A percentile compares a stretch with the other conserved stretches of the same genome.
Evolutionary conservation across 2,329 filamentous ascomycete genomes (phyloP).

Genomic region (Monosporascus sp.): DNA sequence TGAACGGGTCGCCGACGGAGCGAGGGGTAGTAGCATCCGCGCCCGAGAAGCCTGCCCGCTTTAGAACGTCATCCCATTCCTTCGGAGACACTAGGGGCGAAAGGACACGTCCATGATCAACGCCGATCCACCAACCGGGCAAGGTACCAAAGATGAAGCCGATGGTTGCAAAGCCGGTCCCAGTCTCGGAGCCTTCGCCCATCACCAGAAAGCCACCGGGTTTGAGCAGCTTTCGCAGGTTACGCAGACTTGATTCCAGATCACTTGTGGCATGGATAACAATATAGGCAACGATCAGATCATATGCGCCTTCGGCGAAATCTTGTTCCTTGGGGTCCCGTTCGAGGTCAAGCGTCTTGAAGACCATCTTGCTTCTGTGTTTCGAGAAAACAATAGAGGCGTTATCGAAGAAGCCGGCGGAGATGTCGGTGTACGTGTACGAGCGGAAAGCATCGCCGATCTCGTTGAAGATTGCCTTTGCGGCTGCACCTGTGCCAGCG

Average conservation of each 20-base stretch:
- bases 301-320: conserved; percentile 9
- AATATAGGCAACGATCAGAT: conserved; percentile 13
- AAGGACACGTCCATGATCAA: conserved; percentile 17
- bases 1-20: conserved; percentile 1
- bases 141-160: conserved; percentile 29
- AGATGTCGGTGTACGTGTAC: conserved; percentile 38
- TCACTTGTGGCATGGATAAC: conserved; percentile 16
- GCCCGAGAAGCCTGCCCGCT: conserved; percentile 6
- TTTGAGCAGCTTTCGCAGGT: conserved; percentile 12
- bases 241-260: conserved; percentile 7
- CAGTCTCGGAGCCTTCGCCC: conserved; percentile 1
- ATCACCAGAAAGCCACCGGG: conserved; percentile 10
- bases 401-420: conserved; percentile 30
- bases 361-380: conserved; percentile 21
- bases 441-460: background rate
- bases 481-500: conserved; percentile 1
- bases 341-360: conserved; percentile 12
- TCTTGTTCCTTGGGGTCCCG: conserved; percentile 6
- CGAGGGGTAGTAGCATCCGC: conserved; percentile 3
- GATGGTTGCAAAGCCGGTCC: too few relatives aligned
- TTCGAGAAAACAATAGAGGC: conserved; percentile 24
- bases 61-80: conserved; percentile 20
- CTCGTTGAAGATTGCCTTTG: background rate
- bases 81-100: conserved; percentile 8
- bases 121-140: conserved; percentile 32